These are phyloP conservation scores for Clarireedia hainanense DNA, from an alignment of 2,329 filamentous ascomycete genomes.

Conservation along the genomic window DNA sequence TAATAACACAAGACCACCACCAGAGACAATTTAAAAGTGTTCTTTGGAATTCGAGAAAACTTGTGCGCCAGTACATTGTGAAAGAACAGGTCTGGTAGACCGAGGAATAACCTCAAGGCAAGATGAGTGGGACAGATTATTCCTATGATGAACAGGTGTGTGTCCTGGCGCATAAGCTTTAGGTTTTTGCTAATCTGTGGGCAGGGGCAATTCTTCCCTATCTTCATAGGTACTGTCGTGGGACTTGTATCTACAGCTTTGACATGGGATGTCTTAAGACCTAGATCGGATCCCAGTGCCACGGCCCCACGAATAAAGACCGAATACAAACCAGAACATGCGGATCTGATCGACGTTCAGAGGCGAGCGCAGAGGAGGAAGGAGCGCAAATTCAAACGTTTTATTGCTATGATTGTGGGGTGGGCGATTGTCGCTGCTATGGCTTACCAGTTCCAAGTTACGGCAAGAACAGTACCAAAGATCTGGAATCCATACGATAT, in stretches of 20 bases:
- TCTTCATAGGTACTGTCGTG: conserved; percentile 90
- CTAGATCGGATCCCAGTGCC: conserved; percentile 67
- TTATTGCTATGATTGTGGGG: conserved; percentile 64
- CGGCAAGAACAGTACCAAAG: conserved; percentile 62
- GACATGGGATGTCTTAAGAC: conserved; percentile 79
- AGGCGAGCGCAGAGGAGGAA: conserved; percentile 82
- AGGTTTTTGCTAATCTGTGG: conserved; percentile 11
- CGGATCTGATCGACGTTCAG: conserved; percentile 72
- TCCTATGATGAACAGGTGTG: conserved; percentile 89
- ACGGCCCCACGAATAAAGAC: conserved; percentile 77
- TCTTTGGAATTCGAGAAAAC: neutral
- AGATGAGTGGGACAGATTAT: conserved; percentile 60
- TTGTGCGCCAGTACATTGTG: conserved; percentile 20
- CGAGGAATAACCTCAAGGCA: conserved; percentile 23
- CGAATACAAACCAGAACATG: conserved; percentile 74
- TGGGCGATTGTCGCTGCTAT: conserved; percentile 84
- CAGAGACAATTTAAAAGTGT: neutral
- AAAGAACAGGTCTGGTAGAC: conserved; percentile 18
- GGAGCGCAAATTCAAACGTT: conserved; percentile 81
- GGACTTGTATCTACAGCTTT: conserved; percentile 82
- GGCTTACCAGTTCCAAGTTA: conserved; percentile 81
- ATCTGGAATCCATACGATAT: conserved; percentile 98
- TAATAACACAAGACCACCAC: neutral
- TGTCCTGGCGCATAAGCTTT: neutral
- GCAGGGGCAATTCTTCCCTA: conserved; percentile 94